phyloP scores from a whole-genome alignment of 2,329 filamentous ascomycete genomes.

The Cryoendolithus antarcticus region DNA sequence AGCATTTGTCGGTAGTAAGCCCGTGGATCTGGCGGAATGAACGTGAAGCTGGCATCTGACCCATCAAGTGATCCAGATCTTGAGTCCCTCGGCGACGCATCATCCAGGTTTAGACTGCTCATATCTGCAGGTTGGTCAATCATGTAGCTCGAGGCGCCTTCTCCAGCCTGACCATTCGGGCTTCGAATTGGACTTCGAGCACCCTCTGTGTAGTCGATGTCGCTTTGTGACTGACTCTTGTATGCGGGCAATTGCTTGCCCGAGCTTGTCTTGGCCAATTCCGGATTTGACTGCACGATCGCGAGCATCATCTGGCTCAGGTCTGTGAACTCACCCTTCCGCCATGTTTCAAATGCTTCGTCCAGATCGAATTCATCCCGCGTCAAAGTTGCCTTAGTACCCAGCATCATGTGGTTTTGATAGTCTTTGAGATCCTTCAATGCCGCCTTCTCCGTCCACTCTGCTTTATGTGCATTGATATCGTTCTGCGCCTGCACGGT shows the following conservation, averaged over 20 bases:
- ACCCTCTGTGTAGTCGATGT: slow-evolving; percentile 29
- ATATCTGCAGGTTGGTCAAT: slow-evolving; percentile 59
- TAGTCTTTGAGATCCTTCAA: slow-evolving; percentile 87
- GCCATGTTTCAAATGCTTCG: slow-evolving; percentile 81
- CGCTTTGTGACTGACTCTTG: slow-evolving; percentile 13
- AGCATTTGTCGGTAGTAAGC: slow-evolving; percentile 74
- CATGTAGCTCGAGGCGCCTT: slow-evolving; percentile 37
- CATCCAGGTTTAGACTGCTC: slow-evolving; percentile 49
- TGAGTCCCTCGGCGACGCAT: slow-evolving; percentile 30
- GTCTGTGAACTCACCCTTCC: slow-evolving; percentile 71
- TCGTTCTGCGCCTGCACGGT: slow-evolving; percentile 73
- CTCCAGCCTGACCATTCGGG: slow-evolving; percentile 20
- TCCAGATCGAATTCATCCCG: slow-evolving; percentile 82
- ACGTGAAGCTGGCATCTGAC: slow-evolving; percentile 52
- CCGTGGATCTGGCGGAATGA: slow-evolving; percentile 75
- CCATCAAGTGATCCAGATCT: slow-evolving; percentile 18
- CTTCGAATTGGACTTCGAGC: slow-evolving; percentile 35
- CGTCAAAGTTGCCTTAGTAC: slow-evolving; percentile 62
- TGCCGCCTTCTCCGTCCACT: slow-evolving; percentile 87
- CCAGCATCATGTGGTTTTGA: slow-evolving; percentile 73
- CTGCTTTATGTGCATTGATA: slow-evolving; percentile 65
- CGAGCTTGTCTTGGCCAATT: slow-evolving; percentile 63
- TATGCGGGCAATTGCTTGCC: slow-evolving; percentile 14
- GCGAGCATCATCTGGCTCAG: slow-evolving; percentile 89
- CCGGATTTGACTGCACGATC: slow-evolving; percentile 73